These are phyloP conservation scores for Dunaliella sp. DNA, from an alignment of 139 green algal genomes.

Conservation along the genomic window DNA sequence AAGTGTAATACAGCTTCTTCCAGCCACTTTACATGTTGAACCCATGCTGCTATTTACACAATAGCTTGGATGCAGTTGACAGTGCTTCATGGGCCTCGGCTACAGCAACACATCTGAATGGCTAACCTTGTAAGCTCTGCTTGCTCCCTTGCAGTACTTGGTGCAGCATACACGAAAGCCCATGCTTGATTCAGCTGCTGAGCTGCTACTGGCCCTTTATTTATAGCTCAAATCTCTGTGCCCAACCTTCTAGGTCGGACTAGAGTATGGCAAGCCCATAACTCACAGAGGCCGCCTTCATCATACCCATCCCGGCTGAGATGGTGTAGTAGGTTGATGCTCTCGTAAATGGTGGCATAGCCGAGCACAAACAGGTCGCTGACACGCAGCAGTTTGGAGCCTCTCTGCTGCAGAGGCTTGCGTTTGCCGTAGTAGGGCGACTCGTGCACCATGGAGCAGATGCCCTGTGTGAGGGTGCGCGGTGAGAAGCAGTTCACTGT, in stretches of 20 bases:
- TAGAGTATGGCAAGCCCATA: no score
- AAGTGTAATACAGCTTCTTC: no score
- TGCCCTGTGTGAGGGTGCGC: no score
- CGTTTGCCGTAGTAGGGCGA: conserved; percentile 77
- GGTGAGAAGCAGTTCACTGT: no score
- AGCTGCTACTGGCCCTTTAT: background rate
- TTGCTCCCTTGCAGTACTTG: background rate
- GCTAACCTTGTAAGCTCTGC: no score
- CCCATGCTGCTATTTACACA: no score
- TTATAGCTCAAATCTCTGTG: background rate
- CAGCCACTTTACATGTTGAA: no score
- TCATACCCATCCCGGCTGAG: conserved; percentile 42
- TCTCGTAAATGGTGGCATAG: conserved; percentile 81
- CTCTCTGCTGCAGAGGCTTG: conserved; percentile 64
- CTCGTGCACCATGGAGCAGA: conserved; percentile 75
- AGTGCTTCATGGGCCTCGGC: no score
- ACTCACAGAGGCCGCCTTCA: conserved; percentile 15
- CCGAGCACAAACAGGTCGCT: conserved; percentile 82
- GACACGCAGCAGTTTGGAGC: conserved; percentile 74
- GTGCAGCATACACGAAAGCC: background rate
- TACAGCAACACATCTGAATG: no score
- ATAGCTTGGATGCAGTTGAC: no score
- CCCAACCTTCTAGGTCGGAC: no score
- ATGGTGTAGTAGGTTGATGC: conserved; percentile 70
- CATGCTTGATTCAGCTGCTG: background rate